Evolutionary conservation across 768 basidiomycete genomes (phyloP).

Genomic region (Xerocomellus intermedius): DNA sequence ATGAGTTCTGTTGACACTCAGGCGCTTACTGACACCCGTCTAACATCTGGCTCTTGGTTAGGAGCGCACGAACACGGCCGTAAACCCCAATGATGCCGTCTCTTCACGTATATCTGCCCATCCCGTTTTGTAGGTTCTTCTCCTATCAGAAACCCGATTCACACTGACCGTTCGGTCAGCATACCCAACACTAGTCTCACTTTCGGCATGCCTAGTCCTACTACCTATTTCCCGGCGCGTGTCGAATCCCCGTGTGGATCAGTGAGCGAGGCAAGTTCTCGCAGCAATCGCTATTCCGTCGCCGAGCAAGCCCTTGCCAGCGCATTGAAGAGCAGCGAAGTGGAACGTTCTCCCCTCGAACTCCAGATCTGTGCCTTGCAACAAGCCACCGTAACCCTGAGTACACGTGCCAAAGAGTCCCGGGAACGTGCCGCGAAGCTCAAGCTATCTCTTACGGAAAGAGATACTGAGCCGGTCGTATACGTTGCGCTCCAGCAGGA

Average conservation of each 20-base stretch:
- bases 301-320: conserved; percentile 44
- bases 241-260: conserved; percentile 29
- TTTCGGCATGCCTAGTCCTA: conserved; percentile 18
- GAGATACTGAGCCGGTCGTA: conserved; percentile 37
- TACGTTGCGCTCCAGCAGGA: conserved; percentile 43
- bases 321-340: conserved; percentile 34
- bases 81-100: conserved; percentile 1
- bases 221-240: conserved; percentile 3
- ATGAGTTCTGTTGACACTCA: neutral
- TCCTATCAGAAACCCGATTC: conserved; percentile 11
- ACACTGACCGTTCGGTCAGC: conserved; percentile 19
- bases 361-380: conserved; percentile 49
- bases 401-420: conserved; percentile 45
- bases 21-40: neutral
- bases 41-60: conserved; percentile 14
- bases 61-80: conserved; percentile 22
- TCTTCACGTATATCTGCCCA: conserved; percentile 1
- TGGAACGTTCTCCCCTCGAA: conserved; percentile 39
- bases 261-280: conserved; percentile 24
- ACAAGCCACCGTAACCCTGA: conserved; percentile 42
- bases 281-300: conserved; percentile 41
- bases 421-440: conserved; percentile 42
- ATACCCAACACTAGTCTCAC: conserved; percentile 19
- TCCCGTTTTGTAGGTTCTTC: conserved; percentile 19
- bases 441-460: conserved; percentile 37